Conservation (phyloP, 148 eudicot species). For the Vaccinium macrocarpon region DNA sequence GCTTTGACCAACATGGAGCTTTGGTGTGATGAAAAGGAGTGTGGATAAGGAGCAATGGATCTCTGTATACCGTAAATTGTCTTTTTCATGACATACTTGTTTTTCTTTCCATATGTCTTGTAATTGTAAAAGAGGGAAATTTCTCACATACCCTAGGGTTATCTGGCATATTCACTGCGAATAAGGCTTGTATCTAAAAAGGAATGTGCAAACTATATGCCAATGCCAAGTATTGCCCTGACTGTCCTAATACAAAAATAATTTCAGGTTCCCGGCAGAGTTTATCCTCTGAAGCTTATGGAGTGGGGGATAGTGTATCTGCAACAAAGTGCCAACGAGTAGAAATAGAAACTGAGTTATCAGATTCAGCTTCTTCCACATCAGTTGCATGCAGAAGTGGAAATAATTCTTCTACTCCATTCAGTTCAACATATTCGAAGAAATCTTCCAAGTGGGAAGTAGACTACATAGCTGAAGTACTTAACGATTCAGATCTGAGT, state of each 20-base stretch:
- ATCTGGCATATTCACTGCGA: not conserved
- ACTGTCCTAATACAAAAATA: conserved; percentile 8
- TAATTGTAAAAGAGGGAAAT: not conserved
- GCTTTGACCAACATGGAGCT: not conserved
- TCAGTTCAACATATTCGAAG: conserved; percentile 27
- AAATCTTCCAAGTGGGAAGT: conserved; percentile 56
- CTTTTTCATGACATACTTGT: not conserved
- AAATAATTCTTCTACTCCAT: conserved; percentile 23
- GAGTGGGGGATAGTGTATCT: conserved; percentile 32
- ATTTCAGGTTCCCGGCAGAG: conserved; percentile 50
- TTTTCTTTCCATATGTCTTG: not conserved
- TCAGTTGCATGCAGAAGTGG: conserved; percentile 27
- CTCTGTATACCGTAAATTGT: not conserved
- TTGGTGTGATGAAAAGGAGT: not conserved
- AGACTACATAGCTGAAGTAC: conserved; percentile 50
- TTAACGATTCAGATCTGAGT: conserved; percentile 43
- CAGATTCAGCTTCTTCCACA: conserved; percentile 55
- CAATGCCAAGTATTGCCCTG: not conserved
- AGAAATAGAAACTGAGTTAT: conserved; percentile 44
- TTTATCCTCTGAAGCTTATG: conserved; percentile 38
- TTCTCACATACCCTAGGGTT: not conserved
- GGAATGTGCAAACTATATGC: not conserved
- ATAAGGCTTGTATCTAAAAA: not conserved
- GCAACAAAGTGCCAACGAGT: conserved; percentile 28
- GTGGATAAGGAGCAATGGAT: not conserved